Percentiles rank a stretch among this genome's conserved stretches.
These are phyloP conservation scores for Neospora caninum DNA, from an alignment of 169 alveolate species.

Conservation along the genomic window DNA sequence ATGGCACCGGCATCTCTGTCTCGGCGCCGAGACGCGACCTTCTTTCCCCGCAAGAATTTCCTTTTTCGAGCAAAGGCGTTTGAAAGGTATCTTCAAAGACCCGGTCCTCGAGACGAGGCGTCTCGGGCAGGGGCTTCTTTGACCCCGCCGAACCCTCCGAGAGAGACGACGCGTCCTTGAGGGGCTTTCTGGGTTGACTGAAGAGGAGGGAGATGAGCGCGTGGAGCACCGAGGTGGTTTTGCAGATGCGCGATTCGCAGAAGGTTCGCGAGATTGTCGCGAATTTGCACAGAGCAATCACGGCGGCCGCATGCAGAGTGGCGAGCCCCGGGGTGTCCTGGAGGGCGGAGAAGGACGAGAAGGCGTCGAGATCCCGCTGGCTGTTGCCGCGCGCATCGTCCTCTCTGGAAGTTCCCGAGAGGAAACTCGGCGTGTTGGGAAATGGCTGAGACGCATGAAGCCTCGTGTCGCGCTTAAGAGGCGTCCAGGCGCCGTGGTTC, in stretches of 20 bases:
- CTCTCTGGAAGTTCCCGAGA: not conserved
- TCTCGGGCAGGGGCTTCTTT: not conserved
- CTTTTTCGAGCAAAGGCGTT: not conserved
- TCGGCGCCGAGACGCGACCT: not conserved
- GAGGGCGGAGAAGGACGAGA: not conserved
- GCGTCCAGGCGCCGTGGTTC: not conserved
- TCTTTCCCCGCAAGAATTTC: not conserved
- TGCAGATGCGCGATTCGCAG: slow-evolving; percentile 34
- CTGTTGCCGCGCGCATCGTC: not conserved
- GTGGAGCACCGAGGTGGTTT: slow-evolving; percentile 17
- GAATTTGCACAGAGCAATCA: slow-evolving; percentile 32
- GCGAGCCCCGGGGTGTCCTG: not conserved
- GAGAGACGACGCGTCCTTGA: not conserved
- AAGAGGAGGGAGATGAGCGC: slow-evolving; percentile 44
- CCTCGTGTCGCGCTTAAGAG: not conserved
- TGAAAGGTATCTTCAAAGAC: not conserved
- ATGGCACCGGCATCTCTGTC: not conserved
- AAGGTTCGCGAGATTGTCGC: slow-evolving; percentile 32
- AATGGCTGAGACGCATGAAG: not conserved
- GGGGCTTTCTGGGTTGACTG: not conserved
- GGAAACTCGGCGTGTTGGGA: not conserved
- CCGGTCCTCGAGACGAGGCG: too few species aligned
- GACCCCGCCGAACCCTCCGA: not conserved
- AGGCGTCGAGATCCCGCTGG: not conserved
- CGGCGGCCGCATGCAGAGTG: slow-evolving; percentile 38